A percentile compares a stretch with the other conserved stretches of the same genome.
These are phyloP conservation scores for Podila epigama DNA, from an alignment of 192 early-diverging fungal species.

Conservation along the genomic window DNA sequence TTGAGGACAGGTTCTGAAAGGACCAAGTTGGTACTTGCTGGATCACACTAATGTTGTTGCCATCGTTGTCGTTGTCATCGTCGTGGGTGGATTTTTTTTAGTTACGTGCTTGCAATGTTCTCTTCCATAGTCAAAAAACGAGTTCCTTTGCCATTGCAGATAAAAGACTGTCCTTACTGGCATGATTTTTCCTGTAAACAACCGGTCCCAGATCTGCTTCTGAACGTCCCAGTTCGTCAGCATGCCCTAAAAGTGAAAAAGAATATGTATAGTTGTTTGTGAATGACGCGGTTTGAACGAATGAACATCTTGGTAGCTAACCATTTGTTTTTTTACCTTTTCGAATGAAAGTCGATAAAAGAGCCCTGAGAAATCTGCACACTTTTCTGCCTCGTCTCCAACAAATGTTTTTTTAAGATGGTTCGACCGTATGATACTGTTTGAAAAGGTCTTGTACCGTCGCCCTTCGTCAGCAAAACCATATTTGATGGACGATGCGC, in stretches of 20 bases:
- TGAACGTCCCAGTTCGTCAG: constrained; percentile 82
- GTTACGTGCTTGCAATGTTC: no score
- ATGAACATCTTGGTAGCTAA: no score
- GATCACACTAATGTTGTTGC: constrained; percentile 54
- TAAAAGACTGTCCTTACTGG: constrained; percentile 64
- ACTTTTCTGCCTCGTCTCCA: constrained; percentile 70
- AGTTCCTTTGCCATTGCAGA: no score
- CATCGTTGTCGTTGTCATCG: background rate
- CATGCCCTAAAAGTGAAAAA: constrained; percentile 57
- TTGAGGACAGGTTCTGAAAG: constrained; percentile 86
- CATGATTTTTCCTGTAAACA: constrained; percentile 68
- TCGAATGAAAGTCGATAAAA: constrained; percentile 82
- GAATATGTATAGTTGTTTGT: constrained; percentile 24
- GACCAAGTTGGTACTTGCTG: constrained; percentile 65
- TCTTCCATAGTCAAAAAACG: no score
- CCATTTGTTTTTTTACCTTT: no score
- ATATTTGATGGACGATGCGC: constrained; percentile 41
- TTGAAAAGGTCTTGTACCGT: constrained; percentile 56
- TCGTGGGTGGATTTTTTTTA: no score
- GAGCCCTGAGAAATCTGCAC: constrained; percentile 74
- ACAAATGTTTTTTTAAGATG: constrained; percentile 63
- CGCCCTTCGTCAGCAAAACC: constrained; percentile 27
- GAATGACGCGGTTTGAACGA: no score
- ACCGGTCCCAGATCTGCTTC: constrained; percentile 80
- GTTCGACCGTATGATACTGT: constrained; percentile 67